These are phyloP conservation scores for Erysiphe pisi DNA, from an alignment of 2,329 filamentous ascomycete species.

Conservation along the genomic window DNA sequence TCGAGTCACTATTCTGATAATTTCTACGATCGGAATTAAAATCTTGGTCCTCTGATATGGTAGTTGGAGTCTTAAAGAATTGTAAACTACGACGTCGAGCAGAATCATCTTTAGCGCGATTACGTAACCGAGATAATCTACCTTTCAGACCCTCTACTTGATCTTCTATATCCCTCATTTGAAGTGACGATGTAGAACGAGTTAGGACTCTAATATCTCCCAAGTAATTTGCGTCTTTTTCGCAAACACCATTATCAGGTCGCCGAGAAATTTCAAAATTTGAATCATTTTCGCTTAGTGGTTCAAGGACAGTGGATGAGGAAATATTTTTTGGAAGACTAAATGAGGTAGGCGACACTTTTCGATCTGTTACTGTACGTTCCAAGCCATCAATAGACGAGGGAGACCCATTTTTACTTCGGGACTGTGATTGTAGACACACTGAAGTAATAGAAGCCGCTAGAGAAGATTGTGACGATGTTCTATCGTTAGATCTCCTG, in stretches of 20 bases:
- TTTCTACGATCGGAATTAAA: conserved; percentile 35
- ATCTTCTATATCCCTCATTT: conserved; percentile 50
- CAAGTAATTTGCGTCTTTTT: conserved; percentile 32
- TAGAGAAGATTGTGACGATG: no score
- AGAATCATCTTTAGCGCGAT: conserved; percentile 53
- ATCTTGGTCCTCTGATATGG: conserved; percentile 37
- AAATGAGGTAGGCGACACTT: conserved; percentile 30
- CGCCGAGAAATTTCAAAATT: conserved; percentile 32
- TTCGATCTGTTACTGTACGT: no score
- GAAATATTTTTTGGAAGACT: neutral
- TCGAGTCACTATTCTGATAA: conserved; percentile 31
- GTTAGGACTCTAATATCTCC: conserved; percentile 33
- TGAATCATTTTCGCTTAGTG: conserved; percentile 46
- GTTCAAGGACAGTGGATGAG: conserved; percentile 39
- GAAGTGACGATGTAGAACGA: conserved; percentile 36
- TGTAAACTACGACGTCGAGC: conserved; percentile 52
- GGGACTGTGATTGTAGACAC: no score
- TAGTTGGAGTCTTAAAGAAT: conserved; percentile 49
- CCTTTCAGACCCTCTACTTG: conserved; percentile 60
- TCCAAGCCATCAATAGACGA: no score
- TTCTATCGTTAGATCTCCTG: no score
- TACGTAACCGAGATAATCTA: conserved; percentile 55
- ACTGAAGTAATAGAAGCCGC: no score
- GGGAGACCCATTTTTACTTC: no score
- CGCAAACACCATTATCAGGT: conserved; percentile 32